Conservation (phyloP, 768 basidiomycete genomes). For the Leccinum subgranulosum region DNA sequence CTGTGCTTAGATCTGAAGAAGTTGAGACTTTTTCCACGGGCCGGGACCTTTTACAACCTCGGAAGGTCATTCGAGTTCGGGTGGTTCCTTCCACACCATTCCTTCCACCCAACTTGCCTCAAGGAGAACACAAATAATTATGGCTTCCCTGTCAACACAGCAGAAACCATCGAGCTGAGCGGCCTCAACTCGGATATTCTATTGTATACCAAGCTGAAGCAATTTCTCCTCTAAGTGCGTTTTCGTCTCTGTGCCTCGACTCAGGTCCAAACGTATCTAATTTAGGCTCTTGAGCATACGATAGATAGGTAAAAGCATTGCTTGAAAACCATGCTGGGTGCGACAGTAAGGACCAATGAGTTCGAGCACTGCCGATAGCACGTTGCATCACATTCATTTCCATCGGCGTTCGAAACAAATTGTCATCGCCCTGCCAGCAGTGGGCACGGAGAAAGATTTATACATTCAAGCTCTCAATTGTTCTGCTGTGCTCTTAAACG, state of each 20-base stretch:
- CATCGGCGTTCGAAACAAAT: background rate
- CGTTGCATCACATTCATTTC: conserved; percentile 1
- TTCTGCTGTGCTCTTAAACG: conserved; percentile 1
- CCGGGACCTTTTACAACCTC: too few species aligned
- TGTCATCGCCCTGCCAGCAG: conserved; percentile 3
- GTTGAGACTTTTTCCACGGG: background rate
- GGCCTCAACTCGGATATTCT: background rate
- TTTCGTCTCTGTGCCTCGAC: background rate
- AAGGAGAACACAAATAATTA: background rate
- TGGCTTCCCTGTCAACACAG: conserved; percentile 2
- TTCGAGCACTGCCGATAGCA: conserved; percentile 2
- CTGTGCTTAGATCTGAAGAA: background rate
- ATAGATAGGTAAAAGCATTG: background rate
- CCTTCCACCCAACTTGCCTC: background rate
- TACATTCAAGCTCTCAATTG: background rate
- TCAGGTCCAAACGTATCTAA: background rate
- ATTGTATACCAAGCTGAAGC: too few species aligned
- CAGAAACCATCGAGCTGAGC: background rate
- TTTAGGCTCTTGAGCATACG: background rate
- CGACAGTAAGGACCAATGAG: background rate
- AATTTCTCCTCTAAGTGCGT: background rate
- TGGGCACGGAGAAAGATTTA: background rate
- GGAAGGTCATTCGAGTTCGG: background rate
- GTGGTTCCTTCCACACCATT: background rate
- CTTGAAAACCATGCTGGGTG: background rate